These are phyloP conservation scores for Tuber borchii DNA, from an alignment of 495 filamentous ascomycete species.

Conservation along the genomic window DNA sequence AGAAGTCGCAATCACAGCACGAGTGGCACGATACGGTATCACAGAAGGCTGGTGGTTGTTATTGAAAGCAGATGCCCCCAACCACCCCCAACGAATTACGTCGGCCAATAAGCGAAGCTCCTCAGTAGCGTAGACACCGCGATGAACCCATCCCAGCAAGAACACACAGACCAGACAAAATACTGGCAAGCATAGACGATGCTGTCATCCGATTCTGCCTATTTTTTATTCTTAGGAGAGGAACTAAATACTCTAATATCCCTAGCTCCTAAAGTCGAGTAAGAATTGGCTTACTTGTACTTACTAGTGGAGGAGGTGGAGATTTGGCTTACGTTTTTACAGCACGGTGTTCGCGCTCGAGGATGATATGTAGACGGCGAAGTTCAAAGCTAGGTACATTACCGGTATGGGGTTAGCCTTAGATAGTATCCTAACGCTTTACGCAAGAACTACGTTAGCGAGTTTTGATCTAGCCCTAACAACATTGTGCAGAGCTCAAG, in stretches of 20 bases:
- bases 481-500: neutral
- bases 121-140: neutral
- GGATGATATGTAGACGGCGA: neutral
- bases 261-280: neutral
- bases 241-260: neutral
- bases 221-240: neutral
- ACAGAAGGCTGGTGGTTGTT: neutral
- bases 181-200: neutral
- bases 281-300: neutral
- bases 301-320: neutral
- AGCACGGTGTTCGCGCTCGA: neutral
- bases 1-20: no score
- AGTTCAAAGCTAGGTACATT: neutral
- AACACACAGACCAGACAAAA: neutral
- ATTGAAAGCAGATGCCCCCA: neutral
- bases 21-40: neutral
- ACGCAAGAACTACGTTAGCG: no score
- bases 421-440: neutral
- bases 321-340: neutral
- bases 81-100: neutral
- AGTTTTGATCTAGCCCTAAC: no score
- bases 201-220: neutral
- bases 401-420: neutral
- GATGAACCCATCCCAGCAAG: neutral
- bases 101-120: neutral